A percentile compares a stretch with the other conserved stretches of the same genome.
Evolutionary conservation across 2,329 filamentous ascomycete genomes (phyloP).

Genomic region (Aspergillus uvarum): DNA sequence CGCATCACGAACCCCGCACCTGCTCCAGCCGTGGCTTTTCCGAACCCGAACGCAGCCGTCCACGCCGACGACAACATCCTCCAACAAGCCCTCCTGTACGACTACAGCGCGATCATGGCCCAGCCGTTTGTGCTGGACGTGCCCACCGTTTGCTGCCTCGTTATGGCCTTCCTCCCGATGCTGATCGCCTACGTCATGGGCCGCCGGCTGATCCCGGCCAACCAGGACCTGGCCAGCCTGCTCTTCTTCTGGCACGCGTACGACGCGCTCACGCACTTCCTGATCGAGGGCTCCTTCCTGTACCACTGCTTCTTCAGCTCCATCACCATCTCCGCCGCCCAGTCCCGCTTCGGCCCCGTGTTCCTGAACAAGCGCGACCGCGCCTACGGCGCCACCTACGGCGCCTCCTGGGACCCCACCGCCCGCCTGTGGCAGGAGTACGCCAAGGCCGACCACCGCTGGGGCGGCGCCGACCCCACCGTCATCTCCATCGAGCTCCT

Average conservation of each 20-base stretch:
- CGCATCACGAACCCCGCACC: neutral
- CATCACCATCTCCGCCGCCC: constrained; percentile 44
- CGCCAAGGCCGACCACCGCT: constrained; percentile 62
- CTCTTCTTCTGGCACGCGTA: constrained; percentile 95
- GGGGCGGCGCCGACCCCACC: constrained; percentile 59
- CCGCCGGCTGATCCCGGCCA: constrained; percentile 48
- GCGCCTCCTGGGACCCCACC: constrained; percentile 46
- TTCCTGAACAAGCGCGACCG: constrained; percentile 56
- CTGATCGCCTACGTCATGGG: constrained; percentile 53
- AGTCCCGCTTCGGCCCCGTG: constrained; percentile 35
- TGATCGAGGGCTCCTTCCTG: constrained; percentile 87
- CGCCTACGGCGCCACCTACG: constrained; percentile 61
- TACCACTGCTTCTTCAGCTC: constrained; percentile 89
- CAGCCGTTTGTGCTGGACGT: constrained; percentile 39
- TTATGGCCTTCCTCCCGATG: constrained; percentile 55
- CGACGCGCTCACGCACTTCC: constrained; percentile 85
- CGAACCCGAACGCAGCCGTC: neutral
- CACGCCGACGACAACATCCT: neutral
- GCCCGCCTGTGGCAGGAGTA: constrained; percentile 65
- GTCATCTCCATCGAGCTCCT: constrained; percentile 61
- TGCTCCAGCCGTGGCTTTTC: too few species aligned
- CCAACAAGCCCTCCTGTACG: neutral
- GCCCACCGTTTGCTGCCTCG: constrained; percentile 56
- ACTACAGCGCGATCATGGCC: constrained; percentile 20
- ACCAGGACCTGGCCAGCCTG: constrained; percentile 62